Evolutionary conservation across 2,329 filamentous ascomycete species (phyloP), one percentile per base, ranked within the genome.

Genomic region (Pseudonectria buxi): DNA sequence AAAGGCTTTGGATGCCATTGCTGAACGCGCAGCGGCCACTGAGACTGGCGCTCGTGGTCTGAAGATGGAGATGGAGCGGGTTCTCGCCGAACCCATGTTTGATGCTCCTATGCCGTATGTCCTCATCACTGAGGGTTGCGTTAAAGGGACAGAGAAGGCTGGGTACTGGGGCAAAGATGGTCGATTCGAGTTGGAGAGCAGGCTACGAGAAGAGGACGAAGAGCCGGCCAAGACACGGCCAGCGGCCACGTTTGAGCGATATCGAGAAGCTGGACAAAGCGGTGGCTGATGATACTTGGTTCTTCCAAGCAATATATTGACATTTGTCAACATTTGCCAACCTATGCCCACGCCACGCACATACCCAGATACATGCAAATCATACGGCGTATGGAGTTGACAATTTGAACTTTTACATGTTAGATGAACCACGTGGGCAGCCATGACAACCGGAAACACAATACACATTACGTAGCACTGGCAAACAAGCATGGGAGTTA

Each of bases 61-160:
- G 12, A 81, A 86, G 51, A 86, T 86, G 58, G 83, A 88, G 53
- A 81, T 90, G 72, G 86, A 90, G 58, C 74, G 80, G 3, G 76
- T 90, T 7, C 66, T 90, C 10, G 80, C 79, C 4, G 85, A 89
- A 58, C 78, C 84, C 24, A 89, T 89, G 75, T 90, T 86, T 54
- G 82, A 88, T 51, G 81, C 82, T 0, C 86, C 86, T 4, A 81
- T 82, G 46, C 77, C 83, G 14, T 86, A 83, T 47, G 81, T 87
- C 2, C 68, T 88, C 7, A 76, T 89, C 28, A 86, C 82, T 0
- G 81, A 87, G 54, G 72, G 66, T 2, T 82, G 81, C 24, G 81
- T 84, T 2, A 67, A 67, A 14, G 77, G 81, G 10, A 67, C 69
- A 15, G 78, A 79, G 49, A 77, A 72, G 58, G 67, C 68, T 2